phyloP scores from a whole-genome alignment of 208 protist genomes.

The Porcisia hertigi region DNA sequence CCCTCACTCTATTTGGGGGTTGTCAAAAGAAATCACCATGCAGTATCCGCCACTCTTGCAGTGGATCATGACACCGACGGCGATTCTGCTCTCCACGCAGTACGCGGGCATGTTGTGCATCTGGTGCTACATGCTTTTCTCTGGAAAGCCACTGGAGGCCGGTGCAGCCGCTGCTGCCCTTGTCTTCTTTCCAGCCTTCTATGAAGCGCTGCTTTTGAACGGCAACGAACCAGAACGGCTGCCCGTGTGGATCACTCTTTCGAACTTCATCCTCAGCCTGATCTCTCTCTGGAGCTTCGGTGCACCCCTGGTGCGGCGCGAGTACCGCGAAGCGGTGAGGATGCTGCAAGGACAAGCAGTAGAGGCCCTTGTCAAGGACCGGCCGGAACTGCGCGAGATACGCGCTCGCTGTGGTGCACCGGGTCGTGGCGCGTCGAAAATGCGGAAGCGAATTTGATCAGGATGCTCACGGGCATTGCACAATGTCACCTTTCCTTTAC shows the following conservation, averaged over 20 bases:
- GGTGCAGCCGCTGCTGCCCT: slow-evolving; percentile 30
- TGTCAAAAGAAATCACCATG: slow-evolving; percentile 15
- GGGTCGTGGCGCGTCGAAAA: slow-evolving; percentile 9
- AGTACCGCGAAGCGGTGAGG: slow-evolving; percentile 33
- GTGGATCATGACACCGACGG: slow-evolving; percentile 22
- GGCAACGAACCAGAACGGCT: slow-evolving; percentile 44
- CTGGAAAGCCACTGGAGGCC: slow-evolving; percentile 28
- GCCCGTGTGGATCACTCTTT: slow-evolving; percentile 46
- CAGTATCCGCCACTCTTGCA: slow-evolving; percentile 18
- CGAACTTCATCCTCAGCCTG: slow-evolving; percentile 40
- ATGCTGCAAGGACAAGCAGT: slow-evolving; percentile 39
- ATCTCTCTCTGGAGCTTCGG: slow-evolving; percentile 34
- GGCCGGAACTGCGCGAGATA: slow-evolving; percentile 33
- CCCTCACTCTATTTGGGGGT: slow-evolving; percentile 24
- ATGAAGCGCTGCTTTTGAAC: slow-evolving; percentile 45
- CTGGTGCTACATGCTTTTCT: slow-evolving; percentile 46
- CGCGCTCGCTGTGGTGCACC: slow-evolving; percentile 4
- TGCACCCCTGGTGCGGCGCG: slow-evolving; percentile 34
- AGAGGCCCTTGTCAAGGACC: slow-evolving; percentile 42
- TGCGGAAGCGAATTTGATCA: neutral
- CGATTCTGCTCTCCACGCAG: slow-evolving; percentile 34
- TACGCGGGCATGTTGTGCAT: slow-evolving; percentile 33
- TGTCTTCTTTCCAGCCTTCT: slow-evolving; percentile 50
- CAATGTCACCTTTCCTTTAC: neutral
- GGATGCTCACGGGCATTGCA: neutral